Conservation (phyloP, 495 filamentous ascomycete species). For the Xylaria intraflava region DNA sequence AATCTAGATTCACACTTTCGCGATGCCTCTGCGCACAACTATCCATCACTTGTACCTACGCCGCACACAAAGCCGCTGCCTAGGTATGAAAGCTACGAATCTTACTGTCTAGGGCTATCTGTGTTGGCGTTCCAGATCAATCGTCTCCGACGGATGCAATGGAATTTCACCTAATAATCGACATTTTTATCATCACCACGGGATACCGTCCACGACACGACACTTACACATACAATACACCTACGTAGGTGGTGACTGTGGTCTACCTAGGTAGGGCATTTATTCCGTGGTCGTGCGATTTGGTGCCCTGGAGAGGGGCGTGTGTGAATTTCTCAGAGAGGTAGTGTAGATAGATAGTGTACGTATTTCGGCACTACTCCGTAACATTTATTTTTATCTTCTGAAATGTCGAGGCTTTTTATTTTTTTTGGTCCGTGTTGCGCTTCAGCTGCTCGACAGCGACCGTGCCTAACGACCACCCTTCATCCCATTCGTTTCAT, state of each 20-base stretch:
- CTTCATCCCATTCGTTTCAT: slow-evolving; percentile 12
- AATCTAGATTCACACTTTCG: too few species aligned
- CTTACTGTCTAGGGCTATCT: background rate
- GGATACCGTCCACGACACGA: background rate
- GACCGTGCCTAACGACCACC: slow-evolving; percentile 8
- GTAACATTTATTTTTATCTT: slow-evolving; percentile 14
- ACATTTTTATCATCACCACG: slow-evolving; percentile 4
- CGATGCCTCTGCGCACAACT: too few species aligned
- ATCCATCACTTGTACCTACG: too few species aligned
- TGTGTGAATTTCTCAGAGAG: too few species aligned
- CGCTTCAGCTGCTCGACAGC: slow-evolving; percentile 2
- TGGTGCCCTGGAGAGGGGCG: too few species aligned
- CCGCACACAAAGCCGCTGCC: too few species aligned
- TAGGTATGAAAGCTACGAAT: too few species aligned
- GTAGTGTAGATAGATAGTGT: background rate
- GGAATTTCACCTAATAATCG: slow-evolving; percentile 3
- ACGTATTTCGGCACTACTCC: background rate
- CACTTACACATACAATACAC: too few species aligned
- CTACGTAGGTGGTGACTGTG: too few species aligned
- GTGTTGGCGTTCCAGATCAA: background rate
- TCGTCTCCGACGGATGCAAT: background rate
- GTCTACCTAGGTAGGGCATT: too few species aligned
- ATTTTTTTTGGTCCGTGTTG: background rate
- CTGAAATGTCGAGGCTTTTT: slow-evolving; percentile 7
- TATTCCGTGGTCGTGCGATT: too few species aligned